Percentiles rank a stretch among this genome's conserved stretches.
phyloP scores from a whole-genome alignment of 164 flowering plant species.

The Magnolia sinica region DNA sequence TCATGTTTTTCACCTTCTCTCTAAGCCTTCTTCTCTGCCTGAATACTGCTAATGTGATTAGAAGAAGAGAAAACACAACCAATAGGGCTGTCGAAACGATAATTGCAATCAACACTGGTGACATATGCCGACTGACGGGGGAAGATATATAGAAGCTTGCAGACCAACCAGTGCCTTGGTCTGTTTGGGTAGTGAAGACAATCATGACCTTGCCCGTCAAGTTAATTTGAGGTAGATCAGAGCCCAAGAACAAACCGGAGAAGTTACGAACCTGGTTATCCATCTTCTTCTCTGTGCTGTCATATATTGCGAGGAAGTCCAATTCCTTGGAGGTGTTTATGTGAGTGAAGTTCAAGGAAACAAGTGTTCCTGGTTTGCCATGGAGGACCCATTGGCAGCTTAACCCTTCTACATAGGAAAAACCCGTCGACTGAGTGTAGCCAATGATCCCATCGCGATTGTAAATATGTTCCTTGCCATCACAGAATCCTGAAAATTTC shows the following conservation, averaged over 20 bases:
- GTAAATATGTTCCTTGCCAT: slow-evolving; percentile 14
- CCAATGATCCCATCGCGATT: slow-evolving; percentile 6
- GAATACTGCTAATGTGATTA: slow-evolving; percentile 2
- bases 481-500: slow-evolving; percentile 17
- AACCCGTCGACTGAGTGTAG: slow-evolving; percentile 6
- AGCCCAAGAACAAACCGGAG: slow-evolving; percentile 12
- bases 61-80: slow-evolving; percentile 3
- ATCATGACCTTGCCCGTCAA: slow-evolving; percentile 12
- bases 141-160: slow-evolving; percentile 18
- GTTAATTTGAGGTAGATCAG: slow-evolving; percentile 14
- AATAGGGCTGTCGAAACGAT: slow-evolving; percentile 1
- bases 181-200: slow-evolving; percentile 11
- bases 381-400: not conserved
- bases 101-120: slow-evolving; percentile 2
- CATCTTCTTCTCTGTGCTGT: not conserved
- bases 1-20: not conserved
- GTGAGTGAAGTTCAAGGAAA: slow-evolving; percentile 12
- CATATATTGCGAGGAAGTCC: slow-evolving; percentile 14
- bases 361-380: slow-evolving; percentile 12
- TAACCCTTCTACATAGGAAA: slow-evolving; percentile 13
- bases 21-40: slow-evolving; percentile 1
- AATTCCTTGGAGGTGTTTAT: slow-evolving; percentile 19
- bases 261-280: slow-evolving; percentile 8
- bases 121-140: not conserved
- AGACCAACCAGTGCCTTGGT: slow-evolving; percentile 19